Percentiles rank a stretch among this genome's conserved stretches.
Evolutionary conservation across 1,284 basidiomycete species (phyloP).

Genomic region (Malassezia japonica): DNA sequence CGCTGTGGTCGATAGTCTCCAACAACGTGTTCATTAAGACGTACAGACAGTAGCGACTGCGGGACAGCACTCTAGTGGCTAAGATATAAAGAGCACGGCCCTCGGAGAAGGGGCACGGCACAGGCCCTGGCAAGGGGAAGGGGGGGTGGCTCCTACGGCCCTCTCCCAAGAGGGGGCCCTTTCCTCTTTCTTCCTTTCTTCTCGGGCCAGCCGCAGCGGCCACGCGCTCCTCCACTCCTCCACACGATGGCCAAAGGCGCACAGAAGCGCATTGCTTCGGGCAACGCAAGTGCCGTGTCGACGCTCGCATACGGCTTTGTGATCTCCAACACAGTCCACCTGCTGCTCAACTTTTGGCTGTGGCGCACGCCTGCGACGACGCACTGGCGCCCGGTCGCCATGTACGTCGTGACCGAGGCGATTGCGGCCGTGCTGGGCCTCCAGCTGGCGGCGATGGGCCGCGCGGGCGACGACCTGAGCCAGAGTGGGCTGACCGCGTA

Average conservation of each 20-base stretch:
- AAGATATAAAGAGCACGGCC: too few relatives aligned
- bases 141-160: too few relatives aligned
- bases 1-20: background rate
- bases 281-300: conserved; percentile 29
- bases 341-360: conserved; percentile 28
- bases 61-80: too few relatives aligned
- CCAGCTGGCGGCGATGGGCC: conserved; percentile 42
- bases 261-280: conserved; percentile 30
- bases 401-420: conserved; percentile 36
- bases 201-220: too few relatives aligned
- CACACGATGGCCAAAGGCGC: conserved; percentile 19
- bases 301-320: conserved; percentile 37
- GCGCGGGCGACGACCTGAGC: conserved; percentile 39
- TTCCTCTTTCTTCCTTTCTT: background rate
- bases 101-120: too few relatives aligned
- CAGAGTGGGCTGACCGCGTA: conserved; percentile 47
- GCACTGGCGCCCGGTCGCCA: conserved; percentile 14
- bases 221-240: background rate
- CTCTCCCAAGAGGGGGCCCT: too few relatives aligned
- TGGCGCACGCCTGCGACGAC: conserved; percentile 16
- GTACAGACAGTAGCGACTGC: background rate
- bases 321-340: conserved; percentile 32
- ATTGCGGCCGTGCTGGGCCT: conserved; percentile 35
- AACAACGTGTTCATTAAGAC: conserved; percentile 4
- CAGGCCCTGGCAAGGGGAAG: too few relatives aligned